A percentile compares a stretch with the other conserved stretches of the same genome.
These are phyloP conservation scores for Lactarius tabidus DNA, from an alignment of 768 basidiomycete genomes.

Conservation along the genomic window DNA sequence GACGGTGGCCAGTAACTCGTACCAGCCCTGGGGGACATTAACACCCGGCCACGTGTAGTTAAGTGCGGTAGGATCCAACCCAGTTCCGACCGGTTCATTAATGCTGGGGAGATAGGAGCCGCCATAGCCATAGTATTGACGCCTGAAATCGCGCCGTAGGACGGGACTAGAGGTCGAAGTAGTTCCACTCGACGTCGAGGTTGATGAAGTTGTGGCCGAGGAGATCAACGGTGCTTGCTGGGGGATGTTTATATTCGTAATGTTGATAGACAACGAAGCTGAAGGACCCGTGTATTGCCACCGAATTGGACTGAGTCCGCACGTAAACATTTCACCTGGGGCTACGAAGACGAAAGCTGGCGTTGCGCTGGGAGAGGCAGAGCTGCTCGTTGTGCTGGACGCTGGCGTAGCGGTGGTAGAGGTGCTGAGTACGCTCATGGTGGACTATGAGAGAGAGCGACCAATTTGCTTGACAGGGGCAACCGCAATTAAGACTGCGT, in stretches of 20 bases:
- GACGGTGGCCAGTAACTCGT: slow-evolving; percentile 33
- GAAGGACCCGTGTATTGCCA: slow-evolving; percentile 29
- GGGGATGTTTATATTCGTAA: slow-evolving; percentile 38
- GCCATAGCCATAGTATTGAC: slow-evolving; percentile 13
- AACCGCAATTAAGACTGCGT: too few species aligned
- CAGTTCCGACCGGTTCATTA: slow-evolving; percentile 29
- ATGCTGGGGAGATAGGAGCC: slow-evolving; percentile 24
- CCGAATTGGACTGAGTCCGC: slow-evolving; percentile 31
- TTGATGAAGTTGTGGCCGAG: background rate
- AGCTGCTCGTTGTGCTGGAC: background rate
- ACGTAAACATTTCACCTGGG: slow-evolving; percentile 35
- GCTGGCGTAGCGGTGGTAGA: background rate
- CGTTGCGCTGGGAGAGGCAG: background rate
- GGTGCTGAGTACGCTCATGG: background rate
- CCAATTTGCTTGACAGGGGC: background rate
- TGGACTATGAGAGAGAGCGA: background rate
- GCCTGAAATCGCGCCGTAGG: background rate
- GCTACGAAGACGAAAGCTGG: background rate
- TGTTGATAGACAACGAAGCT: slow-evolving; percentile 33
- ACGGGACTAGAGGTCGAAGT: background rate
- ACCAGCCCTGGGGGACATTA: slow-evolving; percentile 47
- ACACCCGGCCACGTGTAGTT: slow-evolving; percentile 45
- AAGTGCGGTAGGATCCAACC: slow-evolving; percentile 30
- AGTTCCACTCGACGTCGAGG: slow-evolving; percentile 19
- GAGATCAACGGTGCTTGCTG: slow-evolving; percentile 26